Conservation (phyloP, 768 basidiomycete species). For the Termitomyces sp. region DNA sequence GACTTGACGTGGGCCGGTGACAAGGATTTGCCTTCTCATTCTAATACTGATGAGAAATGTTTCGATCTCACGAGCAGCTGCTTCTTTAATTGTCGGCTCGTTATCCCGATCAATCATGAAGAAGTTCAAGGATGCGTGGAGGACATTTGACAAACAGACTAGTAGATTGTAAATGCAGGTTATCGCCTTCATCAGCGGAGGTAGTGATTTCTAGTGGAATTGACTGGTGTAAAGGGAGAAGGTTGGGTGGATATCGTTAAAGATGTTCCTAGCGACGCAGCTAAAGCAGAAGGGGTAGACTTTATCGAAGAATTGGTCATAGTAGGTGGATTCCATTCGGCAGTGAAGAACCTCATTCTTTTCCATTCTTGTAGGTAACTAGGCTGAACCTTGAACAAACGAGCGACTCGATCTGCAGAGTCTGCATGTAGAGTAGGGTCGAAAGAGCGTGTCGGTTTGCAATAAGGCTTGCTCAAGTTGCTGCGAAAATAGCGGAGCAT, state of each 20-base stretch:
- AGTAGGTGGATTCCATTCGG: not conserved
- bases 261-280: not conserved
- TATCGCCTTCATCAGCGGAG: not conserved
- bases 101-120: slow-evolving; percentile 5
- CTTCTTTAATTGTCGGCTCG: not conserved
- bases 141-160: slow-evolving; percentile 3
- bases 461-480: slow-evolving; percentile 4
- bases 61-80: not conserved
- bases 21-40: slow-evolving; percentile 3
- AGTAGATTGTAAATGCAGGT: not conserved
- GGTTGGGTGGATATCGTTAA: not conserved
- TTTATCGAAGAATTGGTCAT: not conserved
- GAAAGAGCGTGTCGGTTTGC: slow-evolving; percentile 7
- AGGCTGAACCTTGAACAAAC: not conserved
- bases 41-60: slow-evolving; percentile 2
- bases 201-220: not conserved
- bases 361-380: slow-evolving; percentile 6
- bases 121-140: slow-evolving; percentile 1
- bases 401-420: slow-evolving; percentile 1
- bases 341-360: slow-evolving; percentile 2
- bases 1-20: not conserved
- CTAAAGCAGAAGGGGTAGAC: not conserved
- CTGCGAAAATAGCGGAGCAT: slow-evolving; percentile 6
- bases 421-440: slow-evolving; percentile 3
- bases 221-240: not conserved